phyloP scores from a whole-genome alignment of 164 flowering plant genomes.

The Berberis vulgaris region DNA sequence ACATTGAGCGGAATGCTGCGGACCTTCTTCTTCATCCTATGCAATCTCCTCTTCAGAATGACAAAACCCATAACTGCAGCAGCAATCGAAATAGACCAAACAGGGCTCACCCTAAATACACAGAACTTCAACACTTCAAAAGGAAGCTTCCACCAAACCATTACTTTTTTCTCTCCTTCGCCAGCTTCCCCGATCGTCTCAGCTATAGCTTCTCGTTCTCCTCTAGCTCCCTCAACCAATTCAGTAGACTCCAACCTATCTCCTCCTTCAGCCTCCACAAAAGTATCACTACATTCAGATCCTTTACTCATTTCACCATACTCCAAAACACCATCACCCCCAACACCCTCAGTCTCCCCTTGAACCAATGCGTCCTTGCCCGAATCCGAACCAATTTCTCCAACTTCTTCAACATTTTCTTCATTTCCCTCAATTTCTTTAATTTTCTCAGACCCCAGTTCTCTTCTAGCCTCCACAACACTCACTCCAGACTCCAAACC shows the following conservation, averaged over 20 bases:
- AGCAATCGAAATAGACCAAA: constrained; percentile 76
- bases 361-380: background rate
- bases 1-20: constrained; percentile 56
- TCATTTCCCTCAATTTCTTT: constrained; percentile 13
- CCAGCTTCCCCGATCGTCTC: constrained; percentile 4
- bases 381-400: background rate
- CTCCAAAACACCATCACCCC: background rate
- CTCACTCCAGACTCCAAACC: constrained; percentile 16
- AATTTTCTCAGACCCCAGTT: constrained; percentile 22
- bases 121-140: constrained; percentile 65
- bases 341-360: background rate
- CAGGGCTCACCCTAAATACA: constrained; percentile 59
- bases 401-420: constrained; percentile 1
- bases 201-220: background rate
- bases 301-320: background rate
- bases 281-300: background rate
- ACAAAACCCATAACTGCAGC: constrained; percentile 76
- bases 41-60: constrained; percentile 55
- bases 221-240: constrained; percentile 10
- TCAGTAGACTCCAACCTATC: background rate
- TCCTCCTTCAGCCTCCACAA: background rate
- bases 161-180: constrained; percentile 23
- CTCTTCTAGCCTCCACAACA: constrained; percentile 29
- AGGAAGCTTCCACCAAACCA: constrained; percentile 90
- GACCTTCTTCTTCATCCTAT: constrained; percentile 62